phyloP scores from a whole-genome alignment of 2,329 filamentous ascomycete species.

The Arthroderma uncinatum region DNA sequence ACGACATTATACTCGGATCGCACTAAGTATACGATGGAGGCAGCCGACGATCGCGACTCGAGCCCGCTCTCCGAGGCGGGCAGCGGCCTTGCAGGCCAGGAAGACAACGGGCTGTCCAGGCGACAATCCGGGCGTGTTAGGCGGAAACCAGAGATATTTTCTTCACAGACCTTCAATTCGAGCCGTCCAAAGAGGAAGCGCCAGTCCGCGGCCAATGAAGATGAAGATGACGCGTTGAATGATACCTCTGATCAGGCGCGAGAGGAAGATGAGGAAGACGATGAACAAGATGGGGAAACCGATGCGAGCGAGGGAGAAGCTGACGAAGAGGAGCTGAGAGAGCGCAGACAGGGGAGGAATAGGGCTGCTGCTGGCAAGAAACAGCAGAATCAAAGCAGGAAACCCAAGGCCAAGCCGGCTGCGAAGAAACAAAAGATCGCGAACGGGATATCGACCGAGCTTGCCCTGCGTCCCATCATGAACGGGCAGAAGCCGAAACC shows the following conservation, averaged over 20 bases:
- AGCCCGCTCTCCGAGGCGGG: constrained; percentile 13
- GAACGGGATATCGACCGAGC: constrained; percentile 34
- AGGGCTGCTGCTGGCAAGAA: constrained; percentile 40
- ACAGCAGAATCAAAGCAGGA: constrained; percentile 28
- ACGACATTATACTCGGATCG: background rate
- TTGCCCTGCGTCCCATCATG: constrained; percentile 46
- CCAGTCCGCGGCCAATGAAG: constrained; percentile 26
- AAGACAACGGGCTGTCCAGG: constrained; percentile 21
- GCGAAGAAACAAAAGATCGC: constrained; percentile 48
- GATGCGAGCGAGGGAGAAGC: constrained; percentile 20
- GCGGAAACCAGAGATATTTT: constrained; percentile 34
- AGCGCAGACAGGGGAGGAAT: constrained; percentile 23
- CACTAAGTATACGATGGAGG: constrained; percentile 9
- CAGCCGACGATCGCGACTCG: constrained; percentile 13
- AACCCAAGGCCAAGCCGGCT: constrained; percentile 27
- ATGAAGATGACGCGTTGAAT: constrained; percentile 25
- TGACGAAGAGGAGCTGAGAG: constrained; percentile 26
- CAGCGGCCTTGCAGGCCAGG: constrained; percentile 17
- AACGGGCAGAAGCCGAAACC: constrained; percentile 35
- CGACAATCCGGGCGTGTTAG: constrained; percentile 36
- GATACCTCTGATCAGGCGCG: constrained; percentile 24
- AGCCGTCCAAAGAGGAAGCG: constrained; percentile 40
- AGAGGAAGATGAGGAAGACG: constrained; percentile 24
- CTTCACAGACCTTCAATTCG: constrained; percentile 21
- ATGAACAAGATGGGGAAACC: constrained; percentile 21